Evolutionary conservation across 768 basidiomycete genomes (phyloP).

Genomic region (Lactarius quietus): DNA sequence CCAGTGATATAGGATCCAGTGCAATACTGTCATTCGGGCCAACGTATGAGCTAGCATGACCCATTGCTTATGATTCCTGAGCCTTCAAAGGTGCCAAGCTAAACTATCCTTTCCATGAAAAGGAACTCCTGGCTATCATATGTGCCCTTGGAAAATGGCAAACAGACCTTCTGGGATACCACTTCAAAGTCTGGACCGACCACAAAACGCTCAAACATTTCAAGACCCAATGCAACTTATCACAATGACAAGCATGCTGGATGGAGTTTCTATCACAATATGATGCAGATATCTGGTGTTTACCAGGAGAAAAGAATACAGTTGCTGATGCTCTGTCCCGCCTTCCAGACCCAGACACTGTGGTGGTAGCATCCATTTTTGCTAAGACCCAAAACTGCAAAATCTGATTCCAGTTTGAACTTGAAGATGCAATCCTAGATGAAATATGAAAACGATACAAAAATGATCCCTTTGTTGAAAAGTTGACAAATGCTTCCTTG

Average conservation of each 20-base stretch:
- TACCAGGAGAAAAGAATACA: constrained; percentile 31
- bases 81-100: too few species aligned
- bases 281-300: constrained; percentile 33
- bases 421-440: too few species aligned
- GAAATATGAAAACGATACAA: too few species aligned
- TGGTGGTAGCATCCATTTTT: constrained; percentile 21
- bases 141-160: constrained; percentile 39
- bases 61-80: too few species aligned
- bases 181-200: constrained; percentile 32
- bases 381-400: constrained; percentile 25
- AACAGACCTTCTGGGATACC: constrained; percentile 27
- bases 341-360: constrained; percentile 28
- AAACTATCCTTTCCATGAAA: too few species aligned
- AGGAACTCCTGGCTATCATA: constrained; percentile 30
- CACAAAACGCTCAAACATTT: constrained; percentile 31
- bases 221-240: constrained; percentile 29
- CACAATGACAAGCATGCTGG: constrained; percentile 31
- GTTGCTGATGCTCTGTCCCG: constrained; percentile 31
- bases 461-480: too few species aligned
- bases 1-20: too few species aligned
- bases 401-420: not conserved
- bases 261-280: constrained; percentile 31
- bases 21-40: too few species aligned
- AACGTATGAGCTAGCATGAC: too few species aligned
- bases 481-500: too few species aligned